phyloP scores from a whole-genome alignment of 768 basidiomycete genomes.

The Leccinum truebloodii region DNA sequence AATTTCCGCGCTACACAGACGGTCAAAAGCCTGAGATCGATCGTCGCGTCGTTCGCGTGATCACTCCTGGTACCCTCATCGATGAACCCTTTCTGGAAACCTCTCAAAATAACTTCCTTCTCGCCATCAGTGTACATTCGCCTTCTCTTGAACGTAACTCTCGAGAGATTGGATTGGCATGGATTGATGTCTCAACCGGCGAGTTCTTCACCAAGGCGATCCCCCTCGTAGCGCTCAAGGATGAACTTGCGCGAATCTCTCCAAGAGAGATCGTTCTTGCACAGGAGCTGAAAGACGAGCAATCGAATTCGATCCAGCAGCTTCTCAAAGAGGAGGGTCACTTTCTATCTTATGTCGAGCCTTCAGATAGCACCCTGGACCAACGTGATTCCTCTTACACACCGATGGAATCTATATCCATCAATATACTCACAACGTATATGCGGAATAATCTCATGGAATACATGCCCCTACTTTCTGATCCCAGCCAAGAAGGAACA shows the following conservation, averaged over 20 bases:
- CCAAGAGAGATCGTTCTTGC: conserved; percentile 84
- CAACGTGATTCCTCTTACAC: conserved; percentile 20
- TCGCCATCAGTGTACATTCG: conserved; percentile 53
- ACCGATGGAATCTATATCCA: conserved; percentile 52
- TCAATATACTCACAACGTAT: conserved; percentile 63
- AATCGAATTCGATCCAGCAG: conserved; percentile 47
- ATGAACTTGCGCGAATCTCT: conserved; percentile 78
- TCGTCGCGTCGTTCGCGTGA: conserved; percentile 79
- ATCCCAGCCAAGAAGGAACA: conserved; percentile 56
- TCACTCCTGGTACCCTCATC: conserved; percentile 93
- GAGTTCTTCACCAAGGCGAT: conserved; percentile 82
- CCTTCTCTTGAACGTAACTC: background rate
- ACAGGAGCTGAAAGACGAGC: conserved; percentile 35
- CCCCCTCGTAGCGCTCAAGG: conserved; percentile 56
- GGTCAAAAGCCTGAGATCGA: conserved; percentile 66
- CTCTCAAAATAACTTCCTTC: conserved; percentile 87
- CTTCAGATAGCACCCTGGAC: background rate
- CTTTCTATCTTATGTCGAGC: conserved; percentile 51
- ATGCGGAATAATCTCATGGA: conserved; percentile 72
- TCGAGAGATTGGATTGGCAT: conserved; percentile 68
- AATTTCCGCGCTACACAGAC: conserved; percentile 59
- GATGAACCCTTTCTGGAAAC: conserved; percentile 88
- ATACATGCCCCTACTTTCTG: conserved; percentile 65
- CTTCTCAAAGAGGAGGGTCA: conserved; percentile 54
- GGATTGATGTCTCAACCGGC: conserved; percentile 94